Percentiles rank a stretch among this genome's conserved stretches.
Evolutionary conservation across 2,329 filamentous ascomycete genomes (phyloP).

Genomic region (Exophiala bonariae): DNA sequence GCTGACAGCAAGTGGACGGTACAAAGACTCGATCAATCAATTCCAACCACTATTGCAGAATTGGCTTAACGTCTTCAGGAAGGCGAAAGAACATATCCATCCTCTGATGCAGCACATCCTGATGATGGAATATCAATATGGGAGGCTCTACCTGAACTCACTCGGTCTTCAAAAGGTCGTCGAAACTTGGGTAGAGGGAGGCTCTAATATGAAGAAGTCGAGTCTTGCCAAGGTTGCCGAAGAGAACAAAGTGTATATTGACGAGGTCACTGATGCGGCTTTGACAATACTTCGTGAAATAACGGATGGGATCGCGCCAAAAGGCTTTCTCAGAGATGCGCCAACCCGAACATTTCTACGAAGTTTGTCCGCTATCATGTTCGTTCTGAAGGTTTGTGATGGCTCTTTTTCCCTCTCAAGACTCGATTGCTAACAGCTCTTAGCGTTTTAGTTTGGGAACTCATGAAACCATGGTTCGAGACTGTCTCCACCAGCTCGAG

Average conservation of each 20-base stretch:
- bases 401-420: conserved; percentile 5
- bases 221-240: conserved; percentile 23
- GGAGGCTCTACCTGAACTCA: conserved; percentile 80
- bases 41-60: conserved; percentile 76
- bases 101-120: conserved; percentile 69
- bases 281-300: conserved; percentile 61
- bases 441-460: conserved; percentile 64
- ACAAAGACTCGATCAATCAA: conserved; percentile 75
- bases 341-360: conserved; percentile 66
- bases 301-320: conserved; percentile 58
- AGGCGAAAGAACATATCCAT: conserved; percentile 48
- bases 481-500: conserved; percentile 59
- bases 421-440: conserved; percentile 17
- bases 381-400: conserved; percentile 57
- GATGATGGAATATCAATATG: conserved; percentile 80
- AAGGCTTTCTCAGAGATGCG: conserved; percentile 60
- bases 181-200: conserved; percentile 48
- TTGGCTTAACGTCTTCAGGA: conserved; percentile 81
- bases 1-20: conserved; percentile 82
- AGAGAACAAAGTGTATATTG: conserved; percentile 62
- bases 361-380: conserved; percentile 64
- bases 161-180: conserved; percentile 92
- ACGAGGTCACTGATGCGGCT: conserved; percentile 62
- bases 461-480: conserved; percentile 61
- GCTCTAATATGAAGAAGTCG: conserved; percentile 20